phyloP scores from a whole-genome alignment of 1,284 basidiomycete species.

The Tilletia indica region DNA sequence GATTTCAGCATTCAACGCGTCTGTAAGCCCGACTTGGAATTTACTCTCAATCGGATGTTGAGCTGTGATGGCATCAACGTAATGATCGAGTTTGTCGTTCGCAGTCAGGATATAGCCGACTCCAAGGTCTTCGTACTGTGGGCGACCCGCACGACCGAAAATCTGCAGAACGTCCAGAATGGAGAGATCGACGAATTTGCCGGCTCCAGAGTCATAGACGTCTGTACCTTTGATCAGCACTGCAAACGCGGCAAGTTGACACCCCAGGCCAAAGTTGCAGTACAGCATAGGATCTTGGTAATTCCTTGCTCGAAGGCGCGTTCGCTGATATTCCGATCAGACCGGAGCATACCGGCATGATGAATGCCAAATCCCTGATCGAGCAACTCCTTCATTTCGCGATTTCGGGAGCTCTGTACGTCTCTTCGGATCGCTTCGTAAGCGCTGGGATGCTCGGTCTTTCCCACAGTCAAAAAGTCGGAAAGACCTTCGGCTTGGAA shows the following conservation, averaged over 20 bases:
- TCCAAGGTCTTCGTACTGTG: conserved; percentile 90
- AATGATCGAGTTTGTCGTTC: conserved; percentile 88
- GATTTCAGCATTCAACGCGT: conserved; percentile 93
- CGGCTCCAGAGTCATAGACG: conserved; percentile 65
- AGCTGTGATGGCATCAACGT: conserved; percentile 82
- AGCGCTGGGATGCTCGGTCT: conserved; percentile 28
- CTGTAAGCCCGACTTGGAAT: conserved; percentile 77
- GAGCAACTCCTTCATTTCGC: conserved; percentile 94
- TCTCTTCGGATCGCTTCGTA: conserved; percentile 67
- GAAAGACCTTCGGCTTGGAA: conserved; percentile 71
- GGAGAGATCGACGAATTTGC: conserved; percentile 81
- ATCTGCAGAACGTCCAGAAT: conserved; percentile 94
- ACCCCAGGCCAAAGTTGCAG: conserved; percentile 97
- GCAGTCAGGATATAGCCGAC: conserved; percentile 96
- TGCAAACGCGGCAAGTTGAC: conserved; percentile 98
- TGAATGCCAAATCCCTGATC: conserved; percentile 92
- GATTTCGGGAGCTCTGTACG: conserved; percentile 79
- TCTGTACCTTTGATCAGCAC: conserved; percentile 97
- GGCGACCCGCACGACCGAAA: conserved; percentile 94
- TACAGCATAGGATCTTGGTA: conserved; percentile 95
- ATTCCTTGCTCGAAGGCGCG: conserved; percentile 84
- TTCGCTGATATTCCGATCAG: conserved; percentile 94
- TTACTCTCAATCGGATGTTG: conserved; percentile 94
- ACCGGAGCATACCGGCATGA: conserved; percentile 95
- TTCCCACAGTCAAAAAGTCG: conserved; percentile 65